Conservation (phyloP, 192 early-diverging fungal genomes). For the Coemansia sp. region DNA sequence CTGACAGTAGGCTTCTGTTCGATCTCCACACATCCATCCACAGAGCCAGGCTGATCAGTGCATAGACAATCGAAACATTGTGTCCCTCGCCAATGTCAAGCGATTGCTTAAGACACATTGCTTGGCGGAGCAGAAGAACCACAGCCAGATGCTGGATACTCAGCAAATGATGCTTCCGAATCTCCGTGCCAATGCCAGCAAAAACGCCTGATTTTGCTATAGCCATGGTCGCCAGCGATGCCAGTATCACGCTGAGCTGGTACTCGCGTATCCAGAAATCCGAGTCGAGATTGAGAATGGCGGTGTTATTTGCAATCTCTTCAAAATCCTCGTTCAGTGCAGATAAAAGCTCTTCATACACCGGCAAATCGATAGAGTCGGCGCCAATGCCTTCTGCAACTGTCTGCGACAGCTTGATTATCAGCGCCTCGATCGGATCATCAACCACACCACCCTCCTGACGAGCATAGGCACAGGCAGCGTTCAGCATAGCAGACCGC, state of each 20-base stretch:
- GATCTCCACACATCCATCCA: slow-evolving; percentile 52
- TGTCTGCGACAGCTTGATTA: slow-evolving; percentile 22
- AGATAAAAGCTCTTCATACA: slow-evolving; percentile 15
- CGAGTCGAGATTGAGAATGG: slow-evolving; percentile 15
- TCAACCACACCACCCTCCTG: slow-evolving; percentile 7
- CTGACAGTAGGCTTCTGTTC: background rate
- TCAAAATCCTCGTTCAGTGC: slow-evolving; percentile 27
- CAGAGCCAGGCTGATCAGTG: slow-evolving; percentile 29
- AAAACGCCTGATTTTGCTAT: background rate
- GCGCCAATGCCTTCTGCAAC: background rate
- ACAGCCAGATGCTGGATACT: slow-evolving; percentile 34
- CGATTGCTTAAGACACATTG: slow-evolving; percentile 21
- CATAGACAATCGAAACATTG: slow-evolving; percentile 11
- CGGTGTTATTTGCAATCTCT: slow-evolving; percentile 1
- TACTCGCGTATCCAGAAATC: slow-evolving; percentile 50
- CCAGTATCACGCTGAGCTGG: slow-evolving; percentile 38
- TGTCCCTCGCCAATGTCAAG: slow-evolving; percentile 13
- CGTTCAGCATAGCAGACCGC: background rate
- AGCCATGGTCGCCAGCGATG: slow-evolving; percentile 20
- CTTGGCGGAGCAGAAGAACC: slow-evolving; percentile 25
- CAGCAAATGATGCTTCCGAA: background rate
- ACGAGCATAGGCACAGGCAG: background rate
- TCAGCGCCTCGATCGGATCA: slow-evolving; percentile 29
- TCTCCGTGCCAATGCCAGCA: background rate
- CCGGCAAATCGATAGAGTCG: background rate